Conservation (phyloP, 1,284 basidiomycete genomes). For the Spongispora temasekensis region DNA sequence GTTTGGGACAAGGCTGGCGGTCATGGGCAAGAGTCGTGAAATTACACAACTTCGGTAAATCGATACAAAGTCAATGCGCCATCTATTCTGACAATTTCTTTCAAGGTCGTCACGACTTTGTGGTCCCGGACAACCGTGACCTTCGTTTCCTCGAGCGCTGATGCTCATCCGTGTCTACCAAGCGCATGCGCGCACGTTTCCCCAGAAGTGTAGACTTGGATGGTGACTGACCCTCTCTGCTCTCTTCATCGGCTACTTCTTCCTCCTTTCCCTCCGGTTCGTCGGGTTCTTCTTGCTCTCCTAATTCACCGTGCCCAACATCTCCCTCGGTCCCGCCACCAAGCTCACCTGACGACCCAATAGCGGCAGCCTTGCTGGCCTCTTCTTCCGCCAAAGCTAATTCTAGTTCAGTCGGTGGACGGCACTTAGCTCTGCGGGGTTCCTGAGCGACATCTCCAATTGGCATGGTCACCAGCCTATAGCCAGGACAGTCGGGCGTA, state of each 20-base stretch:
- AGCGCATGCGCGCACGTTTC: slow-evolving; percentile 21
- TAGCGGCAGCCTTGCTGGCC: background rate
- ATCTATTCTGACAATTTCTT: too few species aligned
- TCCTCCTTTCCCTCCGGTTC: slow-evolving; percentile 17
- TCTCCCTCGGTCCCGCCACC: slow-evolving; percentile 1
- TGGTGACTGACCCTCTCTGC: background rate
- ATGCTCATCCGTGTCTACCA: slow-evolving; percentile 16
- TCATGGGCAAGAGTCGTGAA: too few species aligned
- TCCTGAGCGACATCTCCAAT: slow-evolving; percentile 20
- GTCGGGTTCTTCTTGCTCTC: slow-evolving; percentile 16
- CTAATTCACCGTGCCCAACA: slow-evolving; percentile 10
- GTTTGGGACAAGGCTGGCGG: too few species aligned
- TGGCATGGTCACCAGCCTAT: slow-evolving; percentile 26
- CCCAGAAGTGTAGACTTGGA: slow-evolving; percentile 6
- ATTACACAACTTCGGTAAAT: too few species aligned
- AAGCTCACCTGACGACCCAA: background rate
- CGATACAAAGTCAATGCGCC: too few species aligned
- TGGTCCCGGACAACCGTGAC: slow-evolving; percentile 6
- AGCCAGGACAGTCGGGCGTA: slow-evolving; percentile 20
- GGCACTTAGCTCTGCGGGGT: slow-evolving; percentile 27
- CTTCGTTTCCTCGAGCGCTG: slow-evolving; percentile 17
- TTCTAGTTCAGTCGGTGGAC: slow-evolving; percentile 25
- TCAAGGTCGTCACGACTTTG: slow-evolving; percentile 6
- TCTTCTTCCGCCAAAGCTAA: slow-evolving; percentile 21
- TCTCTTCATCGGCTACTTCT: slow-evolving; percentile 3